Evolutionary conservation across 2,329 filamentous ascomycete species (phyloP).

Genomic region (Hysterium pulicare): DNA sequence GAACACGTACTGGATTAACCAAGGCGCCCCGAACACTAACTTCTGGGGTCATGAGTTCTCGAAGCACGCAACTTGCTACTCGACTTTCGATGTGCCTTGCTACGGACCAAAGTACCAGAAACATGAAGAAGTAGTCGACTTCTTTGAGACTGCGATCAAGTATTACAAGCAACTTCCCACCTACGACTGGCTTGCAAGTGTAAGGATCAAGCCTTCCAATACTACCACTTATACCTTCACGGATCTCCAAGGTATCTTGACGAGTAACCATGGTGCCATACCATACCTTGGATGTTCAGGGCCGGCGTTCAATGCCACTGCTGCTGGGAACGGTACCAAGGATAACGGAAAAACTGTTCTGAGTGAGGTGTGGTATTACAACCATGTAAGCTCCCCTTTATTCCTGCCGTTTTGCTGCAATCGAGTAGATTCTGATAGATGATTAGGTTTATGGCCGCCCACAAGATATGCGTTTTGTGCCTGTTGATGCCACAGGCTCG

Average conservation of each 20-base stretch:
- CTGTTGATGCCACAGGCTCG: conserved; percentile 48
- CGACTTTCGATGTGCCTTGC: conserved; percentile 62
- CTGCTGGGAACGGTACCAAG: conserved; percentile 50
- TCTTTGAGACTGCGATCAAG: conserved; percentile 57
- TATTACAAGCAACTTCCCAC: conserved; percentile 61
- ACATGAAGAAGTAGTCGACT: conserved; percentile 61
- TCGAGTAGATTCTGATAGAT: not conserved
- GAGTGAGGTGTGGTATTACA: conserved; percentile 65
- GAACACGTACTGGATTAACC: conserved; percentile 63
- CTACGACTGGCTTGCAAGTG: conserved; percentile 56
- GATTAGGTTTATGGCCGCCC: conserved; percentile 48
- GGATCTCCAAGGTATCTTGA: conserved; percentile 52
- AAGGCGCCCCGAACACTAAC: conserved; percentile 53
- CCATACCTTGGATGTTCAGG: conserved; percentile 63
- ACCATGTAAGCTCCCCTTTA: conserved; percentile 52
- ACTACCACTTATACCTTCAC: conserved; percentile 54
- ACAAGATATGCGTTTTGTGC: conserved; percentile 50
- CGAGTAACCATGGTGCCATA: conserved; percentile 49
- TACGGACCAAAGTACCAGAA: conserved; percentile 57
- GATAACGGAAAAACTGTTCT: conserved; percentile 59
- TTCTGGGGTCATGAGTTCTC: conserved; percentile 68
- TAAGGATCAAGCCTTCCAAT: conserved; percentile 58
- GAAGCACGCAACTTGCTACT: conserved; percentile 67
- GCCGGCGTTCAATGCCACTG: conserved; percentile 58
- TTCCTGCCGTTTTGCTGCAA: too few species aligned